Percentiles rank a stretch among this genome's conserved stretches.
These are phyloP conservation scores for Claviceps lovelessii DNA, from an alignment of 2,329 filamentous ascomycete genomes.

Conservation along the genomic window DNA sequence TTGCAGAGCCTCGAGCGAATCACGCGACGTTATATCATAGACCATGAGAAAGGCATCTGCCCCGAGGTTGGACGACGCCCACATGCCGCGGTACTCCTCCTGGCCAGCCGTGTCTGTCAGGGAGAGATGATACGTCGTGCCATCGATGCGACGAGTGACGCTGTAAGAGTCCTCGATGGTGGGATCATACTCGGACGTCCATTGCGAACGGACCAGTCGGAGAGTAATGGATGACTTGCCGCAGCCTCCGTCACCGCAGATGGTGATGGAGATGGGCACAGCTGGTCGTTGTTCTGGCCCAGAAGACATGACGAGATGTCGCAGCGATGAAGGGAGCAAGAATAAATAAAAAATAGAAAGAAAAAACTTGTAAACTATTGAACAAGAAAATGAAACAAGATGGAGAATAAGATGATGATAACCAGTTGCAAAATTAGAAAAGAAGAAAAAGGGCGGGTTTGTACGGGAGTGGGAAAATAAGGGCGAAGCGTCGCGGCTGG, in stretches of 20 bases:
- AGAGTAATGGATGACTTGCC: constrained; percentile 77
- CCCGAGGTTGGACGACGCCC: constrained; percentile 63
- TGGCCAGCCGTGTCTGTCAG: constrained; percentile 80
- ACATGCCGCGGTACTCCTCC: constrained; percentile 79
- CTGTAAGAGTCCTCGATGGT: constrained; percentile 77
- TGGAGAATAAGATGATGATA: neutral
- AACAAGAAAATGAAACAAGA: neutral
- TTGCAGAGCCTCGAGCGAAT: constrained; percentile 55
- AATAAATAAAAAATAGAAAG: neutral
- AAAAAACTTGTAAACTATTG: no score
- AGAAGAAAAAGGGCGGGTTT: neutral
- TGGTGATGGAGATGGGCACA: constrained; percentile 57
- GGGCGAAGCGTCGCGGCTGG: neutral
- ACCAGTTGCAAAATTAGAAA: no score
- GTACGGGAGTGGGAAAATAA: neutral
- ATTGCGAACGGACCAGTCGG: constrained; percentile 66
- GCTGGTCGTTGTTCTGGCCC: constrained; percentile 17
- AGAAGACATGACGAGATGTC: neutral
- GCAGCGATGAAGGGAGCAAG: neutral
- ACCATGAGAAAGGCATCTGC: constrained; percentile 75
- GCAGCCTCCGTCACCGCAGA: constrained; percentile 75
- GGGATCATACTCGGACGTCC: constrained; percentile 72
- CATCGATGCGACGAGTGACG: constrained; percentile 66
- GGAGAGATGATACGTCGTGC: constrained; percentile 62
- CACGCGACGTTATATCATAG: constrained; percentile 66